Evolutionary conservation across 768 basidiomycete genomes (phyloP).

Genomic region (Tephrocybe sp.): DNA sequence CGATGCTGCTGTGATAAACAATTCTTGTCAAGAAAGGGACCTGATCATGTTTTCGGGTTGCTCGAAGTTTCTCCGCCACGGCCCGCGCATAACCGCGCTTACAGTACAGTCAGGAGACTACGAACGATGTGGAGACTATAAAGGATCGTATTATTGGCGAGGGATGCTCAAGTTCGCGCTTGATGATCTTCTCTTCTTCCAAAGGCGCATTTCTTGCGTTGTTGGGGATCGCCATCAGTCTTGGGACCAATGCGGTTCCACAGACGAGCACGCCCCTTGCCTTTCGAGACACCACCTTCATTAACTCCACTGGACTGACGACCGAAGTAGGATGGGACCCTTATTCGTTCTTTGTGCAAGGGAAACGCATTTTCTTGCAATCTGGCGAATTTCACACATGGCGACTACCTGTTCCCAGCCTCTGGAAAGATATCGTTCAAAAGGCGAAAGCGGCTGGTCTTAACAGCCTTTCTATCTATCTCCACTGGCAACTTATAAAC

Average conservation of each 20-base stretch:
- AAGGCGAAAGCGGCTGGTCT: slow-evolving; percentile 17
- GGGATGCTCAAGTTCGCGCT: neutral
- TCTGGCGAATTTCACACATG: slow-evolving; percentile 18
- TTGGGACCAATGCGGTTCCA: neutral
- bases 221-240: slow-evolving; percentile 2
- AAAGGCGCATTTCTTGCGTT: slow-evolving; percentile 1
- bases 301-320: slow-evolving; percentile 14
- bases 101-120: too few relatives aligned
- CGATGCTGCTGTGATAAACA: too few relatives aligned
- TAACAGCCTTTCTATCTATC: slow-evolving; percentile 15
- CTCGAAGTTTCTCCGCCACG: too few relatives aligned
- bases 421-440: slow-evolving; percentile 17
- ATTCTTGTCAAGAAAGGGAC: too few relatives aligned
- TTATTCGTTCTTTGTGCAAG: slow-evolving; percentile 16
- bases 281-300: neutral
- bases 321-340: slow-evolving; percentile 14
- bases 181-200: neutral
- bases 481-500: slow-evolving; percentile 17
- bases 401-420: slow-evolving; percentile 13
- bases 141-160: too few relatives aligned
- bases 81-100: too few relatives aligned
- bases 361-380: slow-evolving; percentile 15
- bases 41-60: too few relatives aligned
- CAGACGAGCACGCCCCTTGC: neutral
- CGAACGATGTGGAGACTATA: too few relatives aligned